Evolutionary conservation across 164 flowering plant species (phyloP).

Genomic region (Chimonanthus praecox): DNA sequence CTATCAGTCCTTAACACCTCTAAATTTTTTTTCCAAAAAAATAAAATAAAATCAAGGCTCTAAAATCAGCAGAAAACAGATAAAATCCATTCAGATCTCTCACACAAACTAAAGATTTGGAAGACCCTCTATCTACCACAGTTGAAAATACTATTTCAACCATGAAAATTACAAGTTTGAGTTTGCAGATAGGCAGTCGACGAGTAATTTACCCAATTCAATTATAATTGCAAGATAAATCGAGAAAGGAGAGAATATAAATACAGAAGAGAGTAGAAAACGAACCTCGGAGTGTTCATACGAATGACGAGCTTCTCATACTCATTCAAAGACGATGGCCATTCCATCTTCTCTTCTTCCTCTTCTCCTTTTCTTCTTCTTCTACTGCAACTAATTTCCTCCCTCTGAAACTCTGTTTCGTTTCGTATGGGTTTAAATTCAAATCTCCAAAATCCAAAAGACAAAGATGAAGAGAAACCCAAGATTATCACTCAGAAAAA

Average conservation of each 20-base stretch:
- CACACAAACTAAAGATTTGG: not conserved
- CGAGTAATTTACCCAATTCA: too few relatives aligned
- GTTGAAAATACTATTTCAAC: not conserved
- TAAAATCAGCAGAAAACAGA: not conserved
- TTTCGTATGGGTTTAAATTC: not conserved
- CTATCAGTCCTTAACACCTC: too few relatives aligned
- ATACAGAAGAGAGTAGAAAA: not conserved
- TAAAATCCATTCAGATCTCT: not conserved
- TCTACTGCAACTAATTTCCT: not conserved
- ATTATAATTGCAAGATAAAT: not conserved
- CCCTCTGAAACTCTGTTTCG: not conserved
- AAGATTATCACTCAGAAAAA: not conserved
- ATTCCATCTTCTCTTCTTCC: slow-evolving; percentile 27
- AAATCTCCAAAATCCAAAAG: not conserved
- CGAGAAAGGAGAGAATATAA: not conserved
- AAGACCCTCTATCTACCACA: not conserved
- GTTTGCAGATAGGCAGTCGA: too few relatives aligned
- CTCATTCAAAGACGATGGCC: slow-evolving; percentile 42
- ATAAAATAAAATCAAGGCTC: too few relatives aligned
- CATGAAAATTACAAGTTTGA: not conserved
- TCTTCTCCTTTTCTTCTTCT: not conserved
- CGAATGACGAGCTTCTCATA: slow-evolving; percentile 64
- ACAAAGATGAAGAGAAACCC: not conserved
- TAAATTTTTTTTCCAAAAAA: too few relatives aligned
- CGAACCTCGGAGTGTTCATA: slow-evolving; percentile 71